Percentiles rank a stretch among this genome's conserved stretches.
These are phyloP conservation scores for Raffaelea albimanens DNA, from an alignment of 2,329 filamentous ascomycete genomes.

Conservation along the genomic window DNA sequence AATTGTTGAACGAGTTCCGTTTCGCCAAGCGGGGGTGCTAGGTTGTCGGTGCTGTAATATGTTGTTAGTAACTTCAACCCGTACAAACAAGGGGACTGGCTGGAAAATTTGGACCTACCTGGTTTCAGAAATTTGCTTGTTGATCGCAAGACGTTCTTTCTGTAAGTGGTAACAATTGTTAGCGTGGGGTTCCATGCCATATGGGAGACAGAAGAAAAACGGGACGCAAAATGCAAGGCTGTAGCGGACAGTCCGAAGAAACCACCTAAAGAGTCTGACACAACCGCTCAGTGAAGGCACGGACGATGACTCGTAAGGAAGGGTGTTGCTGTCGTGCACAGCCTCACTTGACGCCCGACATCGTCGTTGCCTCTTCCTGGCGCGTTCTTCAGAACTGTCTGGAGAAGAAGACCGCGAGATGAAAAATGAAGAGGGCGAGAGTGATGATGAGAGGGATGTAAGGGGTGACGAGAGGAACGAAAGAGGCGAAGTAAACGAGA, in stretches of 20 bases:
- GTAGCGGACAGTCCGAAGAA: constrained; percentile 9
- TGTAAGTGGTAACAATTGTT: constrained; percentile 24
- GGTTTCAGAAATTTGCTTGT: constrained; percentile 47
- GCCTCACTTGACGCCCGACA: too few relatives aligned
- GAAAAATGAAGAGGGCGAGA: too few relatives aligned
- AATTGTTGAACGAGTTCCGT: constrained; percentile 72
- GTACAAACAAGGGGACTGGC: constrained; percentile 6
- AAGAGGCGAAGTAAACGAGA: too few relatives aligned
- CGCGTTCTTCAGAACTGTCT: too few relatives aligned
- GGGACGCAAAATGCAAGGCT: constrained; percentile 8
- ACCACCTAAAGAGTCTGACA: not conserved
- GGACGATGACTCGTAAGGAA: not conserved
- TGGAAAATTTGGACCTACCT: constrained; percentile 20
- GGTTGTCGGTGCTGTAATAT: constrained; percentile 44
- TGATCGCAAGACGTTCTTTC: constrained; percentile 51
- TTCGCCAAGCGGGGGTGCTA: constrained; percentile 60
- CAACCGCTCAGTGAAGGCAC: not conserved
- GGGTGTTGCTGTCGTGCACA: not conserved
- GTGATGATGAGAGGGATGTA: too few relatives aligned
- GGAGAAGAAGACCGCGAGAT: too few relatives aligned
- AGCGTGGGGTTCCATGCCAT: not conserved
- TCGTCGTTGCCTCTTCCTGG: too few relatives aligned
- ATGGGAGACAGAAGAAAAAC: not conserved
- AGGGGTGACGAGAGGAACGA: too few relatives aligned
- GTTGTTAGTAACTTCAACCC: too few relatives aligned